Base-by-base conservation (phyloP, 75 land plant genomes). In the Pseudotsuga menziesii region DNA sequence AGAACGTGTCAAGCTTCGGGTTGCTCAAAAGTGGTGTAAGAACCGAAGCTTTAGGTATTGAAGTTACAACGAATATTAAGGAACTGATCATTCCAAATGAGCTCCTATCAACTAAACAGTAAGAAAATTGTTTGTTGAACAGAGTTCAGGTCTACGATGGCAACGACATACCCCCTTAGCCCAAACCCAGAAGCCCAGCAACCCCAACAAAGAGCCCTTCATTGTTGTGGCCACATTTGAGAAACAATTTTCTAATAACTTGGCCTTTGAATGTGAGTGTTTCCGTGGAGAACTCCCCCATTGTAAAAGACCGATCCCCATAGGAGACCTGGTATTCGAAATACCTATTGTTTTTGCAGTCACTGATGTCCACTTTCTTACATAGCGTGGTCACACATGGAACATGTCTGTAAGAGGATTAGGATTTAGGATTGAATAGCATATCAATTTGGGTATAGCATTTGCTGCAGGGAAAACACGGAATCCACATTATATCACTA, bases 151-250 rank as follows among this genome's bases (percentile, higher is more conserved):
- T 60, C 83, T 93, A 96, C 15, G 88, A 77, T 0, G 94, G 90
- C 60, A 96, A 87, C 0, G 96, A 96, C 26, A 96, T 63, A 12
- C 41, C 29, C 22, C 95, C 93, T 0, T 85, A 67, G 2, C 98
- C 98, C 9, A 96, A 78, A 0, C 98, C 98, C 25, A 96, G 72
- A 17, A 96, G 77, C 20, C 98, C 96, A 4, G 89, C 89, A 3
- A 96, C 94, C 0, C 89, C 96, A 9, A 83, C 83, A 79, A 93
- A 93, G 2, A 91, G 76, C 15, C 96, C 96, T 77, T 93, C 83
- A 80, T 96, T 96, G 75, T 88, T 88, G 78, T 91, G 94, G 36
- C 98, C 98, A 66, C 96, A 96, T 1, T 94, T 96, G 59, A 93
- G 75, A 14, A 89, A 89, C 55, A 96, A 77, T 19, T 74, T 61